A percentile compares a stretch with the other conserved stretches of the same genome.
Conservation (phyloP, 345 rosid species). For the Citrus maxima region DNA sequence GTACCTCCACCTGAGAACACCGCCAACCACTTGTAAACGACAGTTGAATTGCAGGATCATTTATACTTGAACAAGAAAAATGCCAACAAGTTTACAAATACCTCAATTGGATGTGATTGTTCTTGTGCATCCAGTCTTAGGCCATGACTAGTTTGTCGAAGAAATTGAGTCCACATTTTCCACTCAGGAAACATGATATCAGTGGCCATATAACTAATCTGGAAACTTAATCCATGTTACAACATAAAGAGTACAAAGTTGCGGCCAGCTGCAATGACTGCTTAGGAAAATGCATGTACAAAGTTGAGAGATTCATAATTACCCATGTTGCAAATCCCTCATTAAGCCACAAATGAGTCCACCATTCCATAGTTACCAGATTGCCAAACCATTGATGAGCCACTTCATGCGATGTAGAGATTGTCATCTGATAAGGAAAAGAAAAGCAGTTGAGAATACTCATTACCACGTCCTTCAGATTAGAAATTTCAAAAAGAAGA, state of each 20-base stretch:
- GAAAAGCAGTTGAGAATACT: background rate
- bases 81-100: background rate
- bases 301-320: slow-evolving; percentile 3
- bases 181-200: slow-evolving; percentile 41
- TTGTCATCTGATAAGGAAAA: slow-evolving; percentile 22
- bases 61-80: background rate
- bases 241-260: background rate
- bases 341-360: slow-evolving; percentile 35
- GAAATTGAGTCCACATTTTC: slow-evolving; percentile 46
- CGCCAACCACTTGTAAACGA: background rate
- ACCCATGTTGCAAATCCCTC: slow-evolving; percentile 47
- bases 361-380: slow-evolving; percentile 51
- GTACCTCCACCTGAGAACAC: slow-evolving; percentile 29
- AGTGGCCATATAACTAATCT: slow-evolving; percentile 41
- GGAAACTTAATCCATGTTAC: background rate
- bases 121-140: slow-evolving; percentile 27
- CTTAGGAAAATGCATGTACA: background rate
- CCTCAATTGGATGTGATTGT: slow-evolving; percentile 47
- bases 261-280: background rate
- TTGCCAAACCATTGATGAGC: slow-evolving; percentile 57
- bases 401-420: slow-evolving; percentile 41
- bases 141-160: slow-evolving; percentile 20
- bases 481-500: no score
- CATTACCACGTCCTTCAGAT: no score
- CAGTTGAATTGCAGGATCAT: background rate